Conservation (phyloP, 2,329 filamentous ascomycete genomes). For the Alternaria solani region DNA sequence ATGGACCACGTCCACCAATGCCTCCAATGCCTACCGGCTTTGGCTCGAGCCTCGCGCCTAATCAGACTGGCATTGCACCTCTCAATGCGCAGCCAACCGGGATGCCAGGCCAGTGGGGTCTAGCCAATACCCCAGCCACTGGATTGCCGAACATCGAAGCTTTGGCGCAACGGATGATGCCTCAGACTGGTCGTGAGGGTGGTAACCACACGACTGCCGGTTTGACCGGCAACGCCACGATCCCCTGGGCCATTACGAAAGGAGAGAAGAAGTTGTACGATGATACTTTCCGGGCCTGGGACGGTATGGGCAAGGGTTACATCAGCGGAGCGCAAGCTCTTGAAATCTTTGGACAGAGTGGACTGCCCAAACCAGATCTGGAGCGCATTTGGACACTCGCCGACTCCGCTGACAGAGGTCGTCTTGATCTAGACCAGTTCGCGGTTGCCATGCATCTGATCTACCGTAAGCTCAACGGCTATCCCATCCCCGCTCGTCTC, state of each 20-base stretch:
- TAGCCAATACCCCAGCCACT: conserved; percentile 89
- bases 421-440: conserved; percentile 95
- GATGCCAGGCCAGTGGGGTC: conserved; percentile 93
- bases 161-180: conserved; percentile 95
- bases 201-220: conserved; percentile 85
- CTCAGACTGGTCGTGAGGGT: conserved; percentile 84
- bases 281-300: conserved; percentile 93
- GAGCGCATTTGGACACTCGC: conserved; percentile 95
- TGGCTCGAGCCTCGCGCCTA: conserved; percentile 62
- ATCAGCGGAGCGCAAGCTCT: conserved; percentile 93
- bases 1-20: conserved; percentile 79
- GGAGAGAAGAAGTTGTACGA: conserved; percentile 98
- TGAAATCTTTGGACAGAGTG: conserved; percentile 96
- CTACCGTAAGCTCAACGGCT: conserved; percentile 95
- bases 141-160: conserved; percentile 94
- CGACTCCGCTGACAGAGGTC: conserved; percentile 92
- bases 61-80: conserved; percentile 68
- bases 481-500: conserved; percentile 85
- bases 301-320: conserved; percentile 90
- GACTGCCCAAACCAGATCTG: conserved; percentile 86
- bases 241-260: conserved; percentile 98
- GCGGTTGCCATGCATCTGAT: conserved; percentile 99
- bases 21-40: conserved; percentile 74
- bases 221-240: conserved; percentile 89
- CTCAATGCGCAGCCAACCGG: conserved; percentile 96